Conservation (phyloP, 257 asterid species). For the Eucommia ulmoides region DNA sequence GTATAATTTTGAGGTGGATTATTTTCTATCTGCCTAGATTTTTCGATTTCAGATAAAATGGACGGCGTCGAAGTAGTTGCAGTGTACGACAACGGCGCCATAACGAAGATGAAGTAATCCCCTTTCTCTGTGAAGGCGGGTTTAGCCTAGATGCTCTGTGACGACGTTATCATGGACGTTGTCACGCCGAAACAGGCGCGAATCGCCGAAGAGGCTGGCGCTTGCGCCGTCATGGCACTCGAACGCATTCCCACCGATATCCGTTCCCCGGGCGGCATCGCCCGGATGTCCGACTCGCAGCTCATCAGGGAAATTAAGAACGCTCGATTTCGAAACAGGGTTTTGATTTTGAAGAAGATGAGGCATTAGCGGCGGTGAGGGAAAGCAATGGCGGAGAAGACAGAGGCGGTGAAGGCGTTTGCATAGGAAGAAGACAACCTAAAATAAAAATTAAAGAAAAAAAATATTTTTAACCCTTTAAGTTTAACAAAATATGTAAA, state of each 20-base stretch:
- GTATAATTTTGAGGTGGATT: too few relatives aligned
- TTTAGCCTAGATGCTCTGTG: background rate
- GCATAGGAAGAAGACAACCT: too few relatives aligned
- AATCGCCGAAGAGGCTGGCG: background rate
- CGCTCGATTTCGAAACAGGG: too few relatives aligned
- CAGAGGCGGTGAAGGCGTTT: too few relatives aligned
- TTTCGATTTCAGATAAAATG: constrained; percentile 4
- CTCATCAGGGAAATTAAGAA: background rate
- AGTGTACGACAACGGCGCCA: constrained; percentile 3
- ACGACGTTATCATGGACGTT: background rate
- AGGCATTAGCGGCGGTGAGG: too few relatives aligned
- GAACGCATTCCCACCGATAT: background rate
- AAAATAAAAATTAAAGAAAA: too few relatives aligned
- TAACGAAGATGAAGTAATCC: background rate
- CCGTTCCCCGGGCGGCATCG: background rate
- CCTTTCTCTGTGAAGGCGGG: background rate
- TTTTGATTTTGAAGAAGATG: too few relatives aligned
- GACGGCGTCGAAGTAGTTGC: background rate
- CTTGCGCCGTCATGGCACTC: background rate
- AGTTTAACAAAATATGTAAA: too few relatives aligned
- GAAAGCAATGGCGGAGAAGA: too few relatives aligned
- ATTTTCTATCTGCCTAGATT: too few relatives aligned
- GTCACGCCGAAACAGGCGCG: background rate
- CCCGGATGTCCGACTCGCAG: background rate
- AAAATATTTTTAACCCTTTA: too few relatives aligned